Percentiles rank a stretch among this genome's conserved stretches.
These are phyloP conservation scores for Vigna trinervia DNA, from an alignment of 306 rosid genomes.

Conservation along the genomic window DNA sequence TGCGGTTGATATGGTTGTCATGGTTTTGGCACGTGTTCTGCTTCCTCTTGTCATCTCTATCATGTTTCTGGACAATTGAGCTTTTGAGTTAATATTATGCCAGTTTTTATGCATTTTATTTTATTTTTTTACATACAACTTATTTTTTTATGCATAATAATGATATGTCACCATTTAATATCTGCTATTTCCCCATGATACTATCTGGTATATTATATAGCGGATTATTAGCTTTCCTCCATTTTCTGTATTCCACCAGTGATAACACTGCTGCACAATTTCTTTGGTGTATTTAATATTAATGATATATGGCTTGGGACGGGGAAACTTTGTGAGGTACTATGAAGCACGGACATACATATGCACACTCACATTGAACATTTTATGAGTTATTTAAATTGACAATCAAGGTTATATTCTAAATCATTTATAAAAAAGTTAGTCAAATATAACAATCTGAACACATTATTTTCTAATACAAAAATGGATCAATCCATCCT, in stretches of 20 bases:
- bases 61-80: background rate
- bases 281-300: constrained; percentile 5
- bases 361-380: too few species aligned
- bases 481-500: too few species aligned
- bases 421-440: too few species aligned
- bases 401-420: too few species aligned
- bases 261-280: background rate
- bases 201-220: background rate
- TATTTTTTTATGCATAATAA: background rate
- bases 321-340: background rate
- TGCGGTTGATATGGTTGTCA: too few species aligned
- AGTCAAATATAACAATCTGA: too few species aligned
- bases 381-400: too few species aligned
- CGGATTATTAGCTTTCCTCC: background rate
- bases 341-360: too few species aligned
- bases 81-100: background rate
- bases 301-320: constrained; percentile 1
- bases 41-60: background rate
- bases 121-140: background rate
- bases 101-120: background rate
- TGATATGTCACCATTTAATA: background rate
- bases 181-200: too few species aligned
- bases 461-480: too few species aligned
- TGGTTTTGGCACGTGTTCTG: background rate
- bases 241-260: background rate